These are phyloP conservation scores for Cetradonia linearis DNA, from an alignment of 495 filamentous ascomycete species.

Conservation along the genomic window DNA sequence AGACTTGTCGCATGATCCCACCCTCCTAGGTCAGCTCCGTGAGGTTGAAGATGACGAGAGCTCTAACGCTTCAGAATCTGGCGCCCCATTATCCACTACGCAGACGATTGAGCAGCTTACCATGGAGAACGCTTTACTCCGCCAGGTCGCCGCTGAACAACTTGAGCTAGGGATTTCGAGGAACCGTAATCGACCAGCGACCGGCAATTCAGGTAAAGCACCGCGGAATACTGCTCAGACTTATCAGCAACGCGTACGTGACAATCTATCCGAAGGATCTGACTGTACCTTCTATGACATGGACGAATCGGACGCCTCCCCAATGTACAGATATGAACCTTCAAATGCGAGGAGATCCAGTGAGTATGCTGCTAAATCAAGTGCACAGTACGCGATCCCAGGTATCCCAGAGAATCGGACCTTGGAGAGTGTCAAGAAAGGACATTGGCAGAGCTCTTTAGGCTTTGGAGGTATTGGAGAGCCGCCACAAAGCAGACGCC, in stretches of 20 bases:
- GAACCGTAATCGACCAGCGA: slow-evolving; percentile 48
- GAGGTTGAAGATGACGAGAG: slow-evolving; percentile 78
- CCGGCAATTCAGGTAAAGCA: slow-evolving; percentile 28
- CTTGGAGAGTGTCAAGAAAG: slow-evolving; percentile 67
- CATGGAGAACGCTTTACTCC: slow-evolving; percentile 60
- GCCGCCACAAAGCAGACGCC: slow-evolving; percentile 75
- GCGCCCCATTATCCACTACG: slow-evolving; percentile 46
- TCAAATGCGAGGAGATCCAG: slow-evolving; percentile 45
- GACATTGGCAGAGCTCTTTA: slow-evolving; percentile 79
- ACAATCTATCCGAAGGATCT: slow-evolving; percentile 56
- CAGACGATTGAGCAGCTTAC: slow-evolving; percentile 64
- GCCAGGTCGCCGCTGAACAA: slow-evolving; percentile 49
- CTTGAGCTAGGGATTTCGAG: slow-evolving; percentile 50
- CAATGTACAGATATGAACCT: slow-evolving; percentile 37
- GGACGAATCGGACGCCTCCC: slow-evolving; percentile 52
- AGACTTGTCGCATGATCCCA: slow-evolving; percentile 62
- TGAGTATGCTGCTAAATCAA: slow-evolving; percentile 50
- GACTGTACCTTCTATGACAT: slow-evolving; percentile 62
- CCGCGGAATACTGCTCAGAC: slow-evolving; percentile 26
- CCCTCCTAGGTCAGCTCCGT: slow-evolving; percentile 62
- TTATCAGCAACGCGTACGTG: slow-evolving; percentile 50
- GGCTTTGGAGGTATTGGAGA: slow-evolving; percentile 65
- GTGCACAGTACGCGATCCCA: slow-evolving; percentile 46
- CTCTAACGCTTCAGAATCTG: slow-evolving; percentile 53
- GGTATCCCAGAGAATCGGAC: slow-evolving; percentile 58